Percentiles rank a stretch among this genome's conserved stretches.
Conservation (phyloP, 495 filamentous ascomycete species). For the Lophium mytilinum region DNA sequence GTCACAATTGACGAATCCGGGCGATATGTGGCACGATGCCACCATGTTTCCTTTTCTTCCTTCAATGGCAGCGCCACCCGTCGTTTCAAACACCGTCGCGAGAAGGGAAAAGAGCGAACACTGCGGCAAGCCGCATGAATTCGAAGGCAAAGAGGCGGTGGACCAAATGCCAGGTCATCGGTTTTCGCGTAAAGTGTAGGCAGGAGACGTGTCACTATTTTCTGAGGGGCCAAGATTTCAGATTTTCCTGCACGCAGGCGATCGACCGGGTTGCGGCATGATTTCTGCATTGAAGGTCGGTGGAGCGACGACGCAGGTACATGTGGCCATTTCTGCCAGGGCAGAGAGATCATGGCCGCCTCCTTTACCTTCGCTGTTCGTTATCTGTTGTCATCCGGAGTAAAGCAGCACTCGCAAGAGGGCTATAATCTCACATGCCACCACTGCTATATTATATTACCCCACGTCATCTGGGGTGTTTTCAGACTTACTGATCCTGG, state of each 20-base stretch:
- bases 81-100: too few species aligned
- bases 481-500: neutral
- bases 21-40: too few species aligned
- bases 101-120: too few species aligned
- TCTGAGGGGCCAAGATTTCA: too few species aligned
- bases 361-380: neutral
- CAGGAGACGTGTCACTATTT: too few species aligned
- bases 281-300: neutral
- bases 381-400: neutral
- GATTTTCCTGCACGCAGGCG: neutral
- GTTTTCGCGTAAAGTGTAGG: too few species aligned
- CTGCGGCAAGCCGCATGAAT: too few species aligned
- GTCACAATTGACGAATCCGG: too few species aligned
- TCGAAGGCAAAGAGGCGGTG: neutral
- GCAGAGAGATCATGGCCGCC: neutral
- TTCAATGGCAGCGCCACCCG: too few species aligned
- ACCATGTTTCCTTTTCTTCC: too few species aligned
- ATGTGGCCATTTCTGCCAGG: neutral
- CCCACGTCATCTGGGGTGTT: too few species aligned
- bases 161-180: too few species aligned
- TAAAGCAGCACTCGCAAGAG: neutral
- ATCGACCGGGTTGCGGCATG: neutral
- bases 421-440: neutral
- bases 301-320: neutral
- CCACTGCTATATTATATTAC: neutral